Evolutionary conservation across 768 basidiomycete species (phyloP), one percentile per base, ranked within the genome.

Genomic region (Leccinum variicolor): DNA sequence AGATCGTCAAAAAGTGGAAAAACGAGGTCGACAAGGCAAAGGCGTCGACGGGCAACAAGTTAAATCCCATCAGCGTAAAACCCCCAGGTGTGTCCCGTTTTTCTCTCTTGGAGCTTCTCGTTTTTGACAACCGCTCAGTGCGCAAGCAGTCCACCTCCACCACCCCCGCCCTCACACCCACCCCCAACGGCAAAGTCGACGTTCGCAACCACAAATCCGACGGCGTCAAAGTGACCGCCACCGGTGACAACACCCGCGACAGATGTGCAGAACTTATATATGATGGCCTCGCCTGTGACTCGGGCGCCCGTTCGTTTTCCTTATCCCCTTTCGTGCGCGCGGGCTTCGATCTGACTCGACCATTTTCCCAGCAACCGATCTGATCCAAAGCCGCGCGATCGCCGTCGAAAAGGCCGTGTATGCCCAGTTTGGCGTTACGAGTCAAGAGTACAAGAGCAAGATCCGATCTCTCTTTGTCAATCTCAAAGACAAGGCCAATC

Each of bases 401-500:
- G 85, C 74, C 0, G 80, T 98, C 46, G 96, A 98, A 74, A 76
- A 77, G 39, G 80, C 84, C 1, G 86, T 92, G 1, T 72, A 79
- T 52, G 64, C 64, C 45, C 75, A 68, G 69, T 82, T 73, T 67
- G 74, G 74, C 11, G 74, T 75, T 19, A 77, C 80, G 1, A 82
- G 73, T 0, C 68, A 76, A 13, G 70, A 66, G 3, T 94, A 94
- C 73, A 87, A 85, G 62, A 72, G 76, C 64, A 97, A 92, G 71
- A 90, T 98, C 60, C 86, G 97, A 28, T 87, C 87, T 26, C 73
- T 98, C 47, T 95, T 84, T 69, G 87, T 96, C 64, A 98, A 98
- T 73, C 79, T 99, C 65, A 98, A 97, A 73, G 95, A 96, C 73
- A 94, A 93, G 75, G 84, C 87, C 64, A 99, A 99, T 73, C 94